A percentile compares a stretch with the other conserved stretches of the same genome.
Evolutionary conservation across 2,329 filamentous ascomycete genomes (phyloP).

Genomic region (Cryphonectria parasitica): DNA sequence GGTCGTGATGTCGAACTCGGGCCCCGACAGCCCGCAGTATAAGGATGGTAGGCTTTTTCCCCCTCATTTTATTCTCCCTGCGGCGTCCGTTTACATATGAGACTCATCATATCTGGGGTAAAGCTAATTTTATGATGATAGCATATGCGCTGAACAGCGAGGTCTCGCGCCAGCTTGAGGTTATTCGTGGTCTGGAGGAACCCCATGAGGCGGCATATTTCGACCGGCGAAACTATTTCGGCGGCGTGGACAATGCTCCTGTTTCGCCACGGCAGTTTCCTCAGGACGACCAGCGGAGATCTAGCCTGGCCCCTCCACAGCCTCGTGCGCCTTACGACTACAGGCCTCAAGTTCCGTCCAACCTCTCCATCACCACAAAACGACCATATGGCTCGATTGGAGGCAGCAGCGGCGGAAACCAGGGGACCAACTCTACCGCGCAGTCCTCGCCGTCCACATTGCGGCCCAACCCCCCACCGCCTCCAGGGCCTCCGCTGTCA

Average conservation of each 20-base stretch:
- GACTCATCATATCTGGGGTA: neutral
- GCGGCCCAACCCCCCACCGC: conserved; percentile 67
- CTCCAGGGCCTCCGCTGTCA: conserved; percentile 58
- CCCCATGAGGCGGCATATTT: conserved; percentile 69
- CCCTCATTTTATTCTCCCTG: too few relatives aligned
- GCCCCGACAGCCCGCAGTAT: conserved; percentile 75
- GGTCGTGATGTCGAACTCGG: conserved; percentile 72
- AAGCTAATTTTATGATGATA: conserved; percentile 40
- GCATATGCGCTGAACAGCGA: conserved; percentile 62
- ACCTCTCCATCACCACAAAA: conserved; percentile 74
- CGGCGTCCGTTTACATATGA: conserved; percentile 26
- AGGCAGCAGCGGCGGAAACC: conserved; percentile 50
- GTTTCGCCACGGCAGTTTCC: conserved; percentile 86
- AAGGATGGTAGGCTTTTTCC: conserved; percentile 70
- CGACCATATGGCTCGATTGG: conserved; percentile 89
- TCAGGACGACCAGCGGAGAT: conserved; percentile 79
- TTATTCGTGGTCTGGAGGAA: conserved; percentile 61
- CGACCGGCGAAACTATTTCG: conserved; percentile 68
- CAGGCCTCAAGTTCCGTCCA: conserved; percentile 79
- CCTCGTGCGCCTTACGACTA: conserved; percentile 65
- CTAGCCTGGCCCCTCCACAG: conserved; percentile 66
- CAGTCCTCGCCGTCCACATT: conserved; percentile 76
- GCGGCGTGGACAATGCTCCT: conserved; percentile 72
- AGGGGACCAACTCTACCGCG: conserved; percentile 43
- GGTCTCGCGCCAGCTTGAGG: conserved; percentile 64